Base-by-base conservation (phyloP, 2,329 filamentous ascomycete species). In the Exophiala sp. region DNA sequence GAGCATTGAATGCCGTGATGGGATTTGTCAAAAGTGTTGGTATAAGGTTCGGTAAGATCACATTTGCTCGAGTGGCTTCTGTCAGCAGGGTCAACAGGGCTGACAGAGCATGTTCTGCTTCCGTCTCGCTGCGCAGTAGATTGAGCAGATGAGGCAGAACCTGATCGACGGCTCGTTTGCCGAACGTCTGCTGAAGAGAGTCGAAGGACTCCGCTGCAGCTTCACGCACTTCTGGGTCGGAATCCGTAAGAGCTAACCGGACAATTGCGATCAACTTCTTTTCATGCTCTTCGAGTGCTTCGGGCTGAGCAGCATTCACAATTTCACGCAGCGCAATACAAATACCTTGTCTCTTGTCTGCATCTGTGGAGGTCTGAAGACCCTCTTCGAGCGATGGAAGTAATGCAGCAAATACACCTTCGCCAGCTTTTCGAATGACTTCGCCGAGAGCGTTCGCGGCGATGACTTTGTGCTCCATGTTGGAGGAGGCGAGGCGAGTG, bases 381-480 rank as follows among this genome's bases (percentile, higher is more conserved):
- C 92, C 91, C 69, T 95, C 90, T 69, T 97, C 91, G 45, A 99
- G 82, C 33, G 91, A 95, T 29, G 94, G 94, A 57, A 99, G 76
- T 56, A 99, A 76, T 40, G 84, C 95, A 20, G 91, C 84, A 59
- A 99, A 78, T 53, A 99, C 91, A 52, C 90, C 88, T 70, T 99
- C 94, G 58, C 95, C 94, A 66, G 94, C 92, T 73, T 96, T 96
- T 66, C 94, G 87, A 66, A 99, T 97, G 62, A 99, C 84, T 70
- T 99, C 94, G 67, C 94, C 94, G 52, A 99, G 80, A 45, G 94
- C 91, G 70, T 97, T 97, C 70, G 92, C 92, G 62, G 95, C 94
- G 77, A 99, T 99, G 64, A 96, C 88, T 77, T 96, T 97, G 72
- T 99, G 94, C 71, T 99, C 94, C 86, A 95, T 91, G 68, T 96